phyloP scores from a whole-genome alignment of 2,329 filamentous ascomycete genomes.

The Dactylonectria macrodidyma region DNA sequence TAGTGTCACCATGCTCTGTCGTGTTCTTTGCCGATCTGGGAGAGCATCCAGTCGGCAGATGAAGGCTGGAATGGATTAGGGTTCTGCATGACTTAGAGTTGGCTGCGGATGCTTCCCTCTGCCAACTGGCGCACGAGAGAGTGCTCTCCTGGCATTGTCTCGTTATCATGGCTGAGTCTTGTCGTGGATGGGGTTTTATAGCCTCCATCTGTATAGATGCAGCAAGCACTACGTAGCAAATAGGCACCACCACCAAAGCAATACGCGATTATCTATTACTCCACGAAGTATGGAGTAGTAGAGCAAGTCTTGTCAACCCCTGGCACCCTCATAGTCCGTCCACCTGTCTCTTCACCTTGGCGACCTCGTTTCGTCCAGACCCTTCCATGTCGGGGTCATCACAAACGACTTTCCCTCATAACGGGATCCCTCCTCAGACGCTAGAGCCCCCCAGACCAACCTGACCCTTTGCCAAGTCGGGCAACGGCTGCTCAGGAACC shows the following conservation, averaged over 20 bases:
- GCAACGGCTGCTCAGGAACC: slow-evolving; percentile 1
- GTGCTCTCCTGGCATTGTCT: background rate
- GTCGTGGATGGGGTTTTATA: background rate
- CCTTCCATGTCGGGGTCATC: slow-evolving; percentile 3
- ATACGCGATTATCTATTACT: background rate
- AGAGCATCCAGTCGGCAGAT: background rate
- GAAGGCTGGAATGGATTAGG: background rate
- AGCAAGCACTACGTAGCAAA: background rate
- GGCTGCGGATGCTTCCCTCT: background rate
- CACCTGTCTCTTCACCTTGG: background rate
- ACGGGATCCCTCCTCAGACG: background rate
- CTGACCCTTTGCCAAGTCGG: background rate
- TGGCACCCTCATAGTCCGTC: background rate
- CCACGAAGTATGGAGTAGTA: no score
- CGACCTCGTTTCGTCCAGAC: background rate
- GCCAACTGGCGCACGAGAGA: background rate
- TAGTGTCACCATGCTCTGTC: background rate
- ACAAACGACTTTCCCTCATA: background rate
- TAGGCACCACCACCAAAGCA: background rate
- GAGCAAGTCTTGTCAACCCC: background rate
- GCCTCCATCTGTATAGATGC: no score
- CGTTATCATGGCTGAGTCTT: background rate
- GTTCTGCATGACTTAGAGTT: background rate
- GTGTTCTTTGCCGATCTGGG: background rate
- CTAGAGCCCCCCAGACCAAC: background rate